Base-by-base conservation (phyloP, 73 alveolate species). In the Blepharisma japonicum region DNA sequence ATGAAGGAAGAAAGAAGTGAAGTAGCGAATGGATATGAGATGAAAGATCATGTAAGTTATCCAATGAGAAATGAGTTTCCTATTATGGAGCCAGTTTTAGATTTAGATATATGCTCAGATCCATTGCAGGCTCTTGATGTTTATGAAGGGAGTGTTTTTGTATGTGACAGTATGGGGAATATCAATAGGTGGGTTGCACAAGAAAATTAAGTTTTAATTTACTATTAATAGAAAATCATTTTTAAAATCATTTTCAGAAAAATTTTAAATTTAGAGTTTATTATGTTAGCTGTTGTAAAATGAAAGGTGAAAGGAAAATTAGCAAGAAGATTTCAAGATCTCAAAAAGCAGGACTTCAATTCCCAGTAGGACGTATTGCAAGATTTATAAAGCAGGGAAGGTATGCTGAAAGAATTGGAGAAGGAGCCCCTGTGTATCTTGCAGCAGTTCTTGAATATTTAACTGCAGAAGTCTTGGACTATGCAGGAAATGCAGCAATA, bases 401-500 rank as follows among this genome's bases (percentile, higher is more conserved):
- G 71, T 89, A 89, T 79, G 87, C 95, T 70, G 95, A 88, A 55
- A 84, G 95, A 85, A 84, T 88, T 49, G 90, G 90, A 6, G 90
- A 81, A 45, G 95, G 92, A 7, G 87, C 95, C 23, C 92, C 95
- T 51, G 95, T 88, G 45, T 85, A 76, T 66, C 56, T 77, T 20
- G 92, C 95, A 27, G 92, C 91, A 70, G 89, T 78, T 53, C 77
- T 89, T 68, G 88, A 87, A 76, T 77, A 87, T 51, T 51, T 87
- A 7, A 77, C 88, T 27, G 82, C 88, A 5, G 94, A 87, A 51
- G 82, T 87, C 79, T 56, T 82, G 23, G 90, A 82, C 56, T 70
- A 81, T 21, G 93, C 93, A 6, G 86, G 53, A 83, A 68, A 32
- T 32, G 42, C 42, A 32, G 42, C 3, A 32, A 32, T 32, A 32